Evolutionary conservation across 75 land plant genomes (phyloP), one percentile per base, ranked within the genome.

Genomic region (Selaginella tamariscina): DNA sequence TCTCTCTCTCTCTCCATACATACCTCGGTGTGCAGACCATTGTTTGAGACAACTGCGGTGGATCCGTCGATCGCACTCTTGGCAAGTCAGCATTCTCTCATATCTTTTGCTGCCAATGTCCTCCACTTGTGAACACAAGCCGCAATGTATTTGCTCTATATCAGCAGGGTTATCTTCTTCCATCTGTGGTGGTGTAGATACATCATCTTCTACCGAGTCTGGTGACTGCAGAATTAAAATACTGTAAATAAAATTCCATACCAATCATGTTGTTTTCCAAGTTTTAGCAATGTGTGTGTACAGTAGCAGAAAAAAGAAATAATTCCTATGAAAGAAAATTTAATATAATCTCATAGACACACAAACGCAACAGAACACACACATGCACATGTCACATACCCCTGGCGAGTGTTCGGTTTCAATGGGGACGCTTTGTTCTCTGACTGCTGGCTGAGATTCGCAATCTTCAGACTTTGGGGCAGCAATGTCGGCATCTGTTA

Each of bases 11-110:
- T 5, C 49, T 5, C 11, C 49, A 39, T 5, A 54, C 54, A 63
- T 27, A 87, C 99, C 99, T 79, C 99, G 80, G 67, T 87, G 56
- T 64, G 80, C 77, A 32, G 85, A 83, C 96, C 91, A 95, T 9
- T 63, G 62, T 81, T 90, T 95, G 70, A 90, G 65, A 75, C 99
- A 95, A 49, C 68, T 85, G 75, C 89, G 78, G 64, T 95, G 99
- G 68, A 86, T 90, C 72, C 82, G 82, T 79, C 85, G 87, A 26
- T 73, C 79, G 79, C 99, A 95, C 33, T 31, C 60, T 49, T 75
- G 82, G 77, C 98, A 94, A 18, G 96, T 67, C 20, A 94, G 79
- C 98, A 94, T 90, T 64, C 76, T 83, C 18, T 70, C 80, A 30
- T 83, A 82, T 54, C 80, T 85, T 33, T 72, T 78, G 70, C 88